Evolutionary conservation across 2,329 filamentous ascomycete genomes (phyloP), one percentile per base, ranked within the genome.

Genomic region (Colletotrichum spaethianum): DNA sequence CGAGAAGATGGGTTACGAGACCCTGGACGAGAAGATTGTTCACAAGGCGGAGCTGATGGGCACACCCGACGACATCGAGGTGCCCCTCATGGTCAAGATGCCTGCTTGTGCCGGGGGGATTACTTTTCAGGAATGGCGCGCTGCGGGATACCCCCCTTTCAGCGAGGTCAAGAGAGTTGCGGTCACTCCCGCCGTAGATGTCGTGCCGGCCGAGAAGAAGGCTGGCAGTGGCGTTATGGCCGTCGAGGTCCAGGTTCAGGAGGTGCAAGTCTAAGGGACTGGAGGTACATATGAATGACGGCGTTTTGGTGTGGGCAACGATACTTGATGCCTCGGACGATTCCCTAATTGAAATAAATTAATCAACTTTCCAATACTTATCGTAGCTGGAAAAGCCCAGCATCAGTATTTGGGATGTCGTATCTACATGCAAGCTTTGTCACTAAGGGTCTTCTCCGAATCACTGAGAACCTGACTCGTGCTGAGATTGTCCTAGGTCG

Each of bases 1-100:
- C 76, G 78, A 82, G 69, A 86, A 83, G 72, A 80, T 85, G 74
- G 86, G 86, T 2, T 88, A 86, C 74, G 77, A 79, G 61, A 78
- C 78, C 63, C 75, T 87, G 7, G 79, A 81, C 2, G 80, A 83
- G 50, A 82, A 78, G 20, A 76, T 84, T 26, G 79, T 84, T 11
- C 83, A 85, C 77, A 81, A 79, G 64, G 77, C 78, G 28, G 78
- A 79, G 28, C 69, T 81, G 5, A 73, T 84, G 61, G 80, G 79
- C 5, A 79, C 79, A 2, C 77, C 80, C 8, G 63, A 75, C 33
- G 83, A 84, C 44, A 77, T 84, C 8, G 78, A 79, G 57, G 81
- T 83, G 53, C 83, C 83, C 1, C 77, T 85, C 18, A 84, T 84
- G 83, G 80, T 84, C 40, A 80, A 77, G 73, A 82, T 85, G 82